Evolutionary conservation across 148 eudicot genomes (phyloP).

Genomic region (Agrostemma githago): DNA sequence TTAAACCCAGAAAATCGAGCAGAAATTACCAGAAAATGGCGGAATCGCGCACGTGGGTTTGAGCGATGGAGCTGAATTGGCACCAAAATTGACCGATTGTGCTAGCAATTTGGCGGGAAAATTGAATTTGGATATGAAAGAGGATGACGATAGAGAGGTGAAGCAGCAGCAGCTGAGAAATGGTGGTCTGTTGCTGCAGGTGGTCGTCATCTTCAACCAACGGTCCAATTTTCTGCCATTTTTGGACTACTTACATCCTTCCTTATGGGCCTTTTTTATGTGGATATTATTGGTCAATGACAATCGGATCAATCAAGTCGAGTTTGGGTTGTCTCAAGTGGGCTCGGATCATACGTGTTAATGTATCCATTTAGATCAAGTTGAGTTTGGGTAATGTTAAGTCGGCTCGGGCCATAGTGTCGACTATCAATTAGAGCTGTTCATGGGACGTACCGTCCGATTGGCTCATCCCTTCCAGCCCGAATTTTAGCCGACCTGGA

Average conservation of each 20-base stretch:
- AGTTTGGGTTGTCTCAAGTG: no score
- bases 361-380: no score
- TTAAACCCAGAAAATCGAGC: neutral
- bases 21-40: conserved; percentile 17
- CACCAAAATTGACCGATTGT: conserved; percentile 12
- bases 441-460: no score
- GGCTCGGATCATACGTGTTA: no score
- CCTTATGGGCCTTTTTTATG: neutral
- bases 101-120: conserved; percentile 28
- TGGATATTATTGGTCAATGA: no score
- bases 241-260: neutral
- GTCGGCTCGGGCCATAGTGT: no score
- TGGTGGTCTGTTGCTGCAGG: conserved; percentile 12
- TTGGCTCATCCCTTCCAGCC: no score
- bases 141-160: conserved; percentile 11
- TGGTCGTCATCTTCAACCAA: conserved; percentile 33
- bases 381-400: no score
- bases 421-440: no score
- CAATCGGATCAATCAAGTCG: neutral
- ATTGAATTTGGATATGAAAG: conserved; percentile 19
- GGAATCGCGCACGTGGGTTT: conserved; percentile 12
- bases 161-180: neutral
- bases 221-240: conserved; percentile 19
- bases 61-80: conserved; percentile 12
- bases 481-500: no score